phyloP scores from a whole-genome alignment of 225 moss, liverwort and hornwort species.

The Thuidium tamariscinum region DNA sequence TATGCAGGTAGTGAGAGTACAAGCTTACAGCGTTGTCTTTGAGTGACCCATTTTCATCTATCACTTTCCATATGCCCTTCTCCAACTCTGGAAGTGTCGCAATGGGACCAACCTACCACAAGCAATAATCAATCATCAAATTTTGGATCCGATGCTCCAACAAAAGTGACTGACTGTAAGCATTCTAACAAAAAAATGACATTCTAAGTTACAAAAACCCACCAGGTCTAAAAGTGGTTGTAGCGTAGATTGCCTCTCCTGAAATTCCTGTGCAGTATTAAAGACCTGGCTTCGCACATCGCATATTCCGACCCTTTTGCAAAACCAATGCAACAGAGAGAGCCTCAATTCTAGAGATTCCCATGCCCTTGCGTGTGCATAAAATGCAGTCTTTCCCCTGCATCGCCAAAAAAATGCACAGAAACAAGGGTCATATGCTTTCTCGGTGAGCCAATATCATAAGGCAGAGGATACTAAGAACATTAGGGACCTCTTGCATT shows the following conservation, averaged over 20 bases:
- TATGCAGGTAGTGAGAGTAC: neutral
- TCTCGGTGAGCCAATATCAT: neutral
- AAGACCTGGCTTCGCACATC: constrained; percentile 52
- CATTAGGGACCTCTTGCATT: neutral
- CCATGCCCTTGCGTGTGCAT: constrained; percentile 56
- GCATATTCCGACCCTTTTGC: constrained; percentile 56
- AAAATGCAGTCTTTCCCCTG: constrained; percentile 60
- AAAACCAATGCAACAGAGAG: constrained; percentile 64
- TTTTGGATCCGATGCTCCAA: neutral
- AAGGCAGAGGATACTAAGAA: neutral
- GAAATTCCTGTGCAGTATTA: constrained; percentile 44
- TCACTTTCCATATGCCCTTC: constrained; percentile 62
- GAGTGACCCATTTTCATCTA: constrained; percentile 72
- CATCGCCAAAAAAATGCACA: neutral
- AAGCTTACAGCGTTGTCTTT: constrained; percentile 66
- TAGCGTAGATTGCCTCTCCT: constrained; percentile 19
- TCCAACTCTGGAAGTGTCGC: constrained; percentile 64
- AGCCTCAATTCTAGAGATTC: constrained; percentile 53
- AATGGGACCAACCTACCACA: constrained; percentile 54
- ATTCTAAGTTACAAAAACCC: neutral
- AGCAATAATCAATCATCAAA: neutral
- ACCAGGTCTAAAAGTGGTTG: constrained; percentile 37
- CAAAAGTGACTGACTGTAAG: neutral
- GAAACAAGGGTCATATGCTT: neutral
- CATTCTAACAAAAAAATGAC: neutral